A percentile compares a stretch with the other conserved stretches of the same genome.
phyloP scores from a whole-genome alignment of 2,329 filamentous ascomycete species.

The Aspergillus japonicus region DNA sequence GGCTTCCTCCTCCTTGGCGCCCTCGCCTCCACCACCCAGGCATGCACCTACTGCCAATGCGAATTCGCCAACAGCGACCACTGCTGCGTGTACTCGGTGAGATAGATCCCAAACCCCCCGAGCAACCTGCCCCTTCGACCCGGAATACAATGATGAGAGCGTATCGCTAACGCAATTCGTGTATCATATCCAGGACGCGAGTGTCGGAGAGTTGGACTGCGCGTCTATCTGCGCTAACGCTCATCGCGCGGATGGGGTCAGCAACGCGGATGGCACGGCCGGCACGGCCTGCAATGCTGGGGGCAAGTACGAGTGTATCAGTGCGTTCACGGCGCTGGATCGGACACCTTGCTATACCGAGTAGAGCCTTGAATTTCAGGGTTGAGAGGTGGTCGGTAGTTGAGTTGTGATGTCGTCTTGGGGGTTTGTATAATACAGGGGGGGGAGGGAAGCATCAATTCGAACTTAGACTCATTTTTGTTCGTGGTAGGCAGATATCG shows the following conservation, averaged over 20 bases:
- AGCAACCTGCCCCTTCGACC: too few species aligned
- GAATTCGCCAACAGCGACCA: constrained; percentile 3
- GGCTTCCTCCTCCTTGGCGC: not conserved
- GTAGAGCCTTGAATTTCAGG: not conserved
- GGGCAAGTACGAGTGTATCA: constrained; percentile 6
- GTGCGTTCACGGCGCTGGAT: constrained; percentile 2
- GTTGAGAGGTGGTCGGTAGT: not conserved
- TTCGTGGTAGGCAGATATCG: too few species aligned
- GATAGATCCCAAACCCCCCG: not conserved
- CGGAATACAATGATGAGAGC: too few species aligned
- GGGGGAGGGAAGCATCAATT: too few species aligned
- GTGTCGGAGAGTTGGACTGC: constrained; percentile 5
- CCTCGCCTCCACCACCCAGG: constrained; percentile 1
- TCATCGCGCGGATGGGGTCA: constrained; percentile 7
- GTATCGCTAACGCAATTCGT: not conserved
- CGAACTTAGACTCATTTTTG: too few species aligned
- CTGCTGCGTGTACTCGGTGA: constrained; percentile 11
- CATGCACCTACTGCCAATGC: constrained; percentile 14
- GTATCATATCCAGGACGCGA: not conserved
- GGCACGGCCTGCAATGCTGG: constrained; percentile 9
- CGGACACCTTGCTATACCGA: constrained; percentile 3
- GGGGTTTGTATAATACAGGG: not conserved
- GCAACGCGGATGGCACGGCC: constrained; percentile 1
- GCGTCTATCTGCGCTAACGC: constrained; percentile 3
- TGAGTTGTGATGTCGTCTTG: not conserved